These are phyloP conservation scores for Xylariales sp. DNA, from an alignment of 2,329 filamentous ascomycete species.

Conservation along the genomic window DNA sequence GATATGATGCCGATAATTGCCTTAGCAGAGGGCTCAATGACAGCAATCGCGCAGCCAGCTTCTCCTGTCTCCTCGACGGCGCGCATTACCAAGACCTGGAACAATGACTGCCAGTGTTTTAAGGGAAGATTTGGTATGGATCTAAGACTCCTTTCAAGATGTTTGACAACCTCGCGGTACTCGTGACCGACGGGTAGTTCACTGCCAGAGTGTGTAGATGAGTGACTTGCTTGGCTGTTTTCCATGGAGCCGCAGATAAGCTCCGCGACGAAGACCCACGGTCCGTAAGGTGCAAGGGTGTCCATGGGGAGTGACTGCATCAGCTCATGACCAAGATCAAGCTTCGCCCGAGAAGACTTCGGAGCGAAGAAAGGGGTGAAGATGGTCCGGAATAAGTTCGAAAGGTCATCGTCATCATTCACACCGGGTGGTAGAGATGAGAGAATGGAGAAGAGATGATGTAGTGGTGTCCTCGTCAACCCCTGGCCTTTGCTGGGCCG, in stretches of 20 bases:
- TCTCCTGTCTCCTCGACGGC: conserved; percentile 63
- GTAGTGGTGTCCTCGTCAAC: conserved; percentile 53
- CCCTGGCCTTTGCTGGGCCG: conserved; percentile 47
- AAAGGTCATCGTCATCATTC: conserved; percentile 41
- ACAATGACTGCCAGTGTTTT: conserved; percentile 48
- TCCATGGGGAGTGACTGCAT: conserved; percentile 44
- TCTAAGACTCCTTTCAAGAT: conserved; percentile 59
- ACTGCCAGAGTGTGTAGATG: conserved; percentile 32
- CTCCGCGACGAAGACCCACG: conserved; percentile 48
- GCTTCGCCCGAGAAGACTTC: conserved; percentile 38
- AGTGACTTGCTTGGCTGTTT: conserved; percentile 31
- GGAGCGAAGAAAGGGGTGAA: conserved; percentile 55
- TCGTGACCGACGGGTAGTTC: conserved; percentile 57
- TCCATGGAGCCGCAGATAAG: conserved; percentile 40
- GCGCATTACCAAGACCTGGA: conserved; percentile 50
- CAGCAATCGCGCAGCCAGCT: conserved; percentile 57
- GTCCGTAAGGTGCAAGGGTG: conserved; percentile 39
- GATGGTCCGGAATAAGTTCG: conserved; percentile 42
- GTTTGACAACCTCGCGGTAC: conserved; percentile 63
- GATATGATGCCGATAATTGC: conserved; percentile 36
- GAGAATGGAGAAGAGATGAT: conserved; percentile 62
- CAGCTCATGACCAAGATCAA: conserved; percentile 47
- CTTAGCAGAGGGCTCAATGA: conserved; percentile 68
- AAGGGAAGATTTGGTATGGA: conserved; percentile 43
- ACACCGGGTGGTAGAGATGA: conserved; percentile 44